Conservation (phyloP, 257 asterid genomes). For the Parsonsia alboflavescens region DNA sequence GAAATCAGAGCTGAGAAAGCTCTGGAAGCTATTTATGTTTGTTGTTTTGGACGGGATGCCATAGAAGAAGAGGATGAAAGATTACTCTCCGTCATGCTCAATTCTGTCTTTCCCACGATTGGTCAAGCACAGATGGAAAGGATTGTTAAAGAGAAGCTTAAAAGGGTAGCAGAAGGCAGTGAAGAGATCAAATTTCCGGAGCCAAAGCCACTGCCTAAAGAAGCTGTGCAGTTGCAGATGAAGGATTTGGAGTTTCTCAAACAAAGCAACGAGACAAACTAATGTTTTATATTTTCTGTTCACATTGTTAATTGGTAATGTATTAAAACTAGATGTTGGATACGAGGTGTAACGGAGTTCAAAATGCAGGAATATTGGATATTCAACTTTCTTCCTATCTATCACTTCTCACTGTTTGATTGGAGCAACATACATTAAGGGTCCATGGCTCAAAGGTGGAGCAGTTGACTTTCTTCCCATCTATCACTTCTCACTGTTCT, state of each 20-base stretch:
- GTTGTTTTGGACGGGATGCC: constrained; percentile 64
- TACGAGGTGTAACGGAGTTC: neutral
- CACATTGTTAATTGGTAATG: neutral
- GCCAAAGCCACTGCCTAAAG: constrained; percentile 66
- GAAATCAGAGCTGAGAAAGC: constrained; percentile 84
- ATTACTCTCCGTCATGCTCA: constrained; percentile 54
- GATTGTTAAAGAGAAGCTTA: constrained; percentile 63
- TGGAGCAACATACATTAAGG: no score
- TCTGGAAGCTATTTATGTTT: constrained; percentile 72
- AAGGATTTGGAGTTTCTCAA: constrained; percentile 82
- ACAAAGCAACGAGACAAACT: constrained; percentile 34
- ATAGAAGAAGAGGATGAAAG: constrained; percentile 72
- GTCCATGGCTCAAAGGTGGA: no score
- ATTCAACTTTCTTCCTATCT: no score
- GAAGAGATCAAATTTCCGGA: constrained; percentile 57
- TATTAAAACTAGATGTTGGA: neutral
- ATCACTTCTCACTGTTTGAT: no score
- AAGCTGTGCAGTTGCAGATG: constrained; percentile 86
- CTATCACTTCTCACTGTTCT: neutral
- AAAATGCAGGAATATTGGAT: no score
- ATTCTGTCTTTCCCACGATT: constrained; percentile 63
- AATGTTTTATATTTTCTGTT: neutral
- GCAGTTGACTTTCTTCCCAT: neutral
- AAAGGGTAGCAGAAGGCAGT: constrained; percentile 60
- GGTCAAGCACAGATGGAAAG: constrained; percentile 45